phyloP scores from a whole-genome alignment of 2,329 filamentous ascomycete species.

The Fusarium denticulatum region DNA sequence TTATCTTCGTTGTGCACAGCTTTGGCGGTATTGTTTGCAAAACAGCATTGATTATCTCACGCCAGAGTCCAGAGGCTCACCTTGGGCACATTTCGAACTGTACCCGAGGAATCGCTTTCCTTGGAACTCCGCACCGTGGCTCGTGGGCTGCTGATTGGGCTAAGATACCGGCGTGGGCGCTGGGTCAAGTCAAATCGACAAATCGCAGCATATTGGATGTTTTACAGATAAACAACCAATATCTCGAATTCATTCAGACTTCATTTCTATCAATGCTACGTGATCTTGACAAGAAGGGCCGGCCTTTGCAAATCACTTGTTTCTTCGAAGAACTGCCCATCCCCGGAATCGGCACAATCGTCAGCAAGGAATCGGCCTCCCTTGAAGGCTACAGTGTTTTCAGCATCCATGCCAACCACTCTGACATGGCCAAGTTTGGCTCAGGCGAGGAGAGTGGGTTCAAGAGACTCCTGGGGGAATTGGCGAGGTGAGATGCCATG shows the following conservation, averaged over 20 bases:
- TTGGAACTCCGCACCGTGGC: not conserved
- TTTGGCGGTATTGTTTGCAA: not conserved
- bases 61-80: not conserved
- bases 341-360: slow-evolving; percentile 38
- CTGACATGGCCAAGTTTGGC: not conserved
- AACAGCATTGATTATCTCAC: not conserved
- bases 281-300: not conserved
- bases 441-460: slow-evolving; percentile 34
- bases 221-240: not conserved
- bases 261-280: not conserved
- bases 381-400: slow-evolving; percentile 43
- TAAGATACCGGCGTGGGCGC: fast-evolving
- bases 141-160: not conserved
- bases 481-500: not conserved
- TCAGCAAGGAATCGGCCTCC: slow-evolving; percentile 47
- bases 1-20: not conserved
- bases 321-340: not conserved
- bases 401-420: slow-evolving; percentile 48
- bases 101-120: not conserved
- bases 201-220: not conserved
- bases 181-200: not conserved
- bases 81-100: not conserved
- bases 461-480: not conserved
- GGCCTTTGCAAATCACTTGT: not conserved
- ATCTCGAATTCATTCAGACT: not conserved